A percentile compares a stretch with the other conserved stretches of the same genome.
phyloP scores from a whole-genome alignment of 306 rosid genomes.

The Dalbergia oliveri region DNA sequence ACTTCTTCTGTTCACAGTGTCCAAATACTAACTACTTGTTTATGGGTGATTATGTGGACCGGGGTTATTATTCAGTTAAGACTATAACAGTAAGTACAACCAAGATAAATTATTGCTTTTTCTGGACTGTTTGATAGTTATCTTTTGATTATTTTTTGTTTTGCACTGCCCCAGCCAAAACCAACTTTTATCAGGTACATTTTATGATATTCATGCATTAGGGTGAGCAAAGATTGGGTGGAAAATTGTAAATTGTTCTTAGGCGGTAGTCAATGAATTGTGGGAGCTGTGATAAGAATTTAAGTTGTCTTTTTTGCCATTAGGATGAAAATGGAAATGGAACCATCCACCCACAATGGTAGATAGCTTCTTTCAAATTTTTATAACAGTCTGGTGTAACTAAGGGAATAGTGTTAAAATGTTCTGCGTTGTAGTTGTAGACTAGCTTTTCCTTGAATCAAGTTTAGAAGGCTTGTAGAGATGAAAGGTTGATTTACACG shows the following conservation, averaged over 20 bases:
- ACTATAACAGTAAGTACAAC: conserved; percentile 85
- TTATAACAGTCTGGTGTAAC: neutral
- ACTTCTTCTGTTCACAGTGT: too few species aligned
- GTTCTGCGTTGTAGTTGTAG: neutral
- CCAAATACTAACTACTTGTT: conserved; percentile 76
- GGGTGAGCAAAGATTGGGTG: conserved; percentile 8
- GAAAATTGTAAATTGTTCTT: neutral
- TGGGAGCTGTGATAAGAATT: conserved; percentile 18
- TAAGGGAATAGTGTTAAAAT: conserved; percentile 36
- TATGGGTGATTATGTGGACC: conserved; percentile 99
- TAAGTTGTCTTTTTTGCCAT: conserved; percentile 14
- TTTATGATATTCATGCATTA: conserved; percentile 34
- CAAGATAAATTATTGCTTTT: conserved; percentile 3
- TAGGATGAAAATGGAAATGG: neutral
- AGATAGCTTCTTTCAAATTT: conserved; percentile 1
- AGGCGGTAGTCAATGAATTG: conserved; percentile 23
- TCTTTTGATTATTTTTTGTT: conserved; percentile 2
- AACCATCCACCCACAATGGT: conserved; percentile 1
- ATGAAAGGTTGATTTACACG: conserved; percentile 24
- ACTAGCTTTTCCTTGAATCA: neutral
- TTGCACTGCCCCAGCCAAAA: neutral
- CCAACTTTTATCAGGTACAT: conserved; percentile 13
- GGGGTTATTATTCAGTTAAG: conserved; percentile 98
- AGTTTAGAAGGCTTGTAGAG: neutral
- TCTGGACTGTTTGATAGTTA: conserved; percentile 18